Evolutionary conservation across 306 rosid genomes (phyloP).

Genomic region (Rubus idaeus): DNA sequence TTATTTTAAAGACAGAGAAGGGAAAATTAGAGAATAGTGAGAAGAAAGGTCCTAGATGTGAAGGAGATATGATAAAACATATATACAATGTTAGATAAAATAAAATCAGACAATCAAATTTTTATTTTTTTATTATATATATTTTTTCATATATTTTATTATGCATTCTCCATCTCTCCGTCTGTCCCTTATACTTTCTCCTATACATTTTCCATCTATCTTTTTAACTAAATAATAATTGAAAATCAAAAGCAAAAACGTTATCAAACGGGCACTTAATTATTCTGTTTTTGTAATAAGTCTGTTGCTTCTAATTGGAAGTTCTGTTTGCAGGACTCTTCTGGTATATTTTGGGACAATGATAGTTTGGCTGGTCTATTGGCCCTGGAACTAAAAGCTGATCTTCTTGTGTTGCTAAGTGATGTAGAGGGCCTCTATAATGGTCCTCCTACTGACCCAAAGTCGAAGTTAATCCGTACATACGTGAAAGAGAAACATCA

Average conservation of each 20-base stretch:
- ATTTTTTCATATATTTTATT: not conserved
- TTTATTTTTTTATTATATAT: not conserved
- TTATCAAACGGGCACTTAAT: conserved; percentile 2
- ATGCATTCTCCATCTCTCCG: not conserved
- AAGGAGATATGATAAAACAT: not conserved
- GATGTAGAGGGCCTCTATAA: conserved; percentile 91
- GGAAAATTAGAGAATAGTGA: not conserved
- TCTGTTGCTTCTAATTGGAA: conserved; percentile 32
- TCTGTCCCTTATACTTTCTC: not conserved
- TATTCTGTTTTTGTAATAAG: conserved; percentile 13
- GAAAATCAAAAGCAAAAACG: not conserved
- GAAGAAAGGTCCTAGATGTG: not conserved
- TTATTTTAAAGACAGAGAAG: not conserved
- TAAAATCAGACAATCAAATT: not conserved
- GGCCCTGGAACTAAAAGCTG: conserved; percentile 83
- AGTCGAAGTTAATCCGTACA: conserved; percentile 75
- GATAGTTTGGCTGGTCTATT: conserved; percentile 84
- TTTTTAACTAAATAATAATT: not conserved
- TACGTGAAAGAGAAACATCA: conserved; percentile 75
- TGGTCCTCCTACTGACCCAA: conserved; percentile 83
- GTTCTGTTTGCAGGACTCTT: conserved; percentile 65
- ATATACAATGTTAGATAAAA: not conserved
- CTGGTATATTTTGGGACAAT: conserved; percentile 93
- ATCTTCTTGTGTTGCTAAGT: conserved; percentile 77
- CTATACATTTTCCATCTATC: not conserved